Percentiles rank a stretch among this genome's conserved stretches.
phyloP scores from a whole-genome alignment of 345 rosid species.

The Firmiana major region DNA sequence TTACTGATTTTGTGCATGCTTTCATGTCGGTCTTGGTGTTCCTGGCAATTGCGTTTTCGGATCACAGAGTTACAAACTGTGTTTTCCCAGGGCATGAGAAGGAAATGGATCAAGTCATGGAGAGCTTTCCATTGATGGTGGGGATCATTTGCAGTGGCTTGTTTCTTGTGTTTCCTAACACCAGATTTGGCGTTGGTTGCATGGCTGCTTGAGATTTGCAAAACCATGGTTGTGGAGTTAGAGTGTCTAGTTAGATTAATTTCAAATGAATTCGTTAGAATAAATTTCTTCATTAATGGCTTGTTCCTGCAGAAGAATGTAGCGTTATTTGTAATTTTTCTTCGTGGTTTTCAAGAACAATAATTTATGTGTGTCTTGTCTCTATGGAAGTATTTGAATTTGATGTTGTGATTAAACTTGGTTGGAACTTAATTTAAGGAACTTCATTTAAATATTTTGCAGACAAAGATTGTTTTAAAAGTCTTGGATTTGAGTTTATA shows the following conservation, averaged over 20 bases:
- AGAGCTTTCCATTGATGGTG: slow-evolving; percentile 74
- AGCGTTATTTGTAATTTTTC: background rate
- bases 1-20: slow-evolving; percentile 68
- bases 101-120: slow-evolving; percentile 78
- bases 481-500: no score
- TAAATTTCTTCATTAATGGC: slow-evolving; percentile 2
- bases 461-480: no score
- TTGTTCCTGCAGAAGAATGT: background rate
- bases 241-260: background rate
- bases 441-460: no score
- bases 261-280: background rate
- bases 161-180: slow-evolving; percentile 65
- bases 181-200: slow-evolving; percentile 64
- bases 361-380: background rate
- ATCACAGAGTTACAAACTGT: slow-evolving; percentile 53
- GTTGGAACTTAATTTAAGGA: no score
- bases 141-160: slow-evolving; percentile 64
- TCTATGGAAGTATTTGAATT: background rate
- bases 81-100: slow-evolving; percentile 57
- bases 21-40: slow-evolving; percentile 71
- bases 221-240: background rate
- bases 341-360: background rate
- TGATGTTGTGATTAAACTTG: no score
- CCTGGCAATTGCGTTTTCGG: slow-evolving; percentile 64
- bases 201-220: slow-evolving; percentile 35